Evolutionary conservation across 208 protist genomes (phyloP), one percentile per base, ranked within the genome.

Genomic region (Leishmania major): DNA sequence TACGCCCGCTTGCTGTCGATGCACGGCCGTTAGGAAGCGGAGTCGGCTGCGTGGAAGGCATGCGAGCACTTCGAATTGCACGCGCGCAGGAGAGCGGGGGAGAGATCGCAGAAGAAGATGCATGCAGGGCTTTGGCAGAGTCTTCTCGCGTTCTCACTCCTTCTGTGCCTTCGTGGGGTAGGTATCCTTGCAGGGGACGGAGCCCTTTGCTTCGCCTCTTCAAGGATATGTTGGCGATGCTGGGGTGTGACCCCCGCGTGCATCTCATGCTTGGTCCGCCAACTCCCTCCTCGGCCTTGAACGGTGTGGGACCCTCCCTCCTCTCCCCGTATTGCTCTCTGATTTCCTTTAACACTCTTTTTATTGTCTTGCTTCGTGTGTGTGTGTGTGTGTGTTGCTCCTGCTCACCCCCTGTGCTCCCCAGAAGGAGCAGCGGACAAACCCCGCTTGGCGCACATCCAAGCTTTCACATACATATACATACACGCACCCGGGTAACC

Each of bases 131-230:
- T 19, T n/a, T 74, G 45, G 31, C 45, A 11, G 15, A 25, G 45
- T 70, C 57, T 72, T 35, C 73, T 76, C 53, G 35, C 35, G 37
- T 83, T 81, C 31, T 78, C 62, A 55, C 51, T 49, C 77, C 73
- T 19, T 74, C 70, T 66, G 25, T 45, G 37, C 37, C 59, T 49
- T 47, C 35, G 31, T 19, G 45, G n/a, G 74, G 28, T 3, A 45
- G 28, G 10, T 25, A 15, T 37, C 22, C 72, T 31, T 76, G 60
- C n/a, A 55, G 43, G 73, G 31, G 28, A 25, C 31, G 4, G 62
- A 43, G 31, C 62, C 28, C 15, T 69, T 69, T 40, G 31, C 13
- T 40, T 69, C 31, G 13, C 6, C 31, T 40, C 31, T 4, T 69
- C 62, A 22, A 4, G 28, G 15, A 7, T 53, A 57, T 60, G 67